Conservation (phyloP, 2,329 filamentous ascomycete genomes). For the Tolypocladium amazonense region DNA sequence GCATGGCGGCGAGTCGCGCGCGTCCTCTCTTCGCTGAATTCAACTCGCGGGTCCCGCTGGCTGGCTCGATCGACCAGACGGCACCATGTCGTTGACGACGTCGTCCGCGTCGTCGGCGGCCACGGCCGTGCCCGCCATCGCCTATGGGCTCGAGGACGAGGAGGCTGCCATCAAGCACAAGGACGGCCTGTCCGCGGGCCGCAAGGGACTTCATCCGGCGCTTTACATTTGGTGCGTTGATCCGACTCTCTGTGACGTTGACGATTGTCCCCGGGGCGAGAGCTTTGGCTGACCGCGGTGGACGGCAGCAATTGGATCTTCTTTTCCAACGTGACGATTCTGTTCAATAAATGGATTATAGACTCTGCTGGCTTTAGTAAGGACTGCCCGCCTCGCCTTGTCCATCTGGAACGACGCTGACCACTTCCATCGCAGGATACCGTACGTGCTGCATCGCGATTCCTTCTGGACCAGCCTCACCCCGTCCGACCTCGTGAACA, state of each 20-base stretch:
- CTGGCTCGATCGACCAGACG: not conserved
- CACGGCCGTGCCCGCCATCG: not conserved
- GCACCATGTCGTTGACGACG: not conserved
- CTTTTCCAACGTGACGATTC: constrained; percentile 72
- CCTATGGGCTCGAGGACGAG: constrained; percentile 14
- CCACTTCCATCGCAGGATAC: constrained; percentile 7
- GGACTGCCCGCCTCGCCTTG: constrained; percentile 14
- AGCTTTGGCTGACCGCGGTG: not conserved
- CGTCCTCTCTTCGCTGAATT: not conserved
- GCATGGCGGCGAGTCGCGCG: not conserved
- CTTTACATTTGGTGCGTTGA: constrained; percentile 19
- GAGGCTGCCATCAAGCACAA: constrained; percentile 7
- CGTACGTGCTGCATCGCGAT: constrained; percentile 7
- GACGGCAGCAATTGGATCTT: constrained; percentile 60
- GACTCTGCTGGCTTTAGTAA: constrained; percentile 64
- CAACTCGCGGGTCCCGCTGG: not conserved
- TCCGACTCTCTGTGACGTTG: no score
- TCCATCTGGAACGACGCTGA: not conserved
- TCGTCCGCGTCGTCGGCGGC: not conserved
- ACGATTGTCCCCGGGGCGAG: not conserved
- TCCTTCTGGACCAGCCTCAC: not conserved
- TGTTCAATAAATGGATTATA: constrained; percentile 90
- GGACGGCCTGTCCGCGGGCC: not conserved
- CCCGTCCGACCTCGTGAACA: not conserved
- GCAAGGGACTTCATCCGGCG: constrained; percentile 19